Conservation (phyloP, 352 stramenopile species). For the Phytophthora fragariaefolia region DNA sequence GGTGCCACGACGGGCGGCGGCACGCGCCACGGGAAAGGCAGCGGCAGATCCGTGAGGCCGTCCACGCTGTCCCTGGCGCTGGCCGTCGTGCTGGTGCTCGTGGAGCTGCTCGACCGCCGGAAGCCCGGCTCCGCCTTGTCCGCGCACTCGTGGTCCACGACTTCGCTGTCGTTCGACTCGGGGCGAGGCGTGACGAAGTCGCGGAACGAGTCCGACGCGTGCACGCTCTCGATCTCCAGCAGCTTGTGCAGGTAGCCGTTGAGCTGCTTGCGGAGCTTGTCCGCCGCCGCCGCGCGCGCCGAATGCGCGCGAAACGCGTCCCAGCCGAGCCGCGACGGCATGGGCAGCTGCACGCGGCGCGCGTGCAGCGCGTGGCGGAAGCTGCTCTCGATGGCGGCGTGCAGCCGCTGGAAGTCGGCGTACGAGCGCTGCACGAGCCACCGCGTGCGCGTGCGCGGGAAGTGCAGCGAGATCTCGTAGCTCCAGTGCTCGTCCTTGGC, state of each 20-base stretch:
- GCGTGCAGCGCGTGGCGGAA: slow-evolving; percentile 39
- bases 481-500: slow-evolving; percentile 29
- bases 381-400: slow-evolving; percentile 36
- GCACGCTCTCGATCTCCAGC: slow-evolving; percentile 60
- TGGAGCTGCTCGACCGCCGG: slow-evolving; percentile 22
- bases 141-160: slow-evolving; percentile 7
- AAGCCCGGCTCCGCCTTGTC: slow-evolving; percentile 15
- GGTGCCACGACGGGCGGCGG: slow-evolving; percentile 25
- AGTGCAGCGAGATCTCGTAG: slow-evolving; percentile 71
- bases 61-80: slow-evolving; percentile 33
- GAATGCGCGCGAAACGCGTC: slow-evolving; percentile 36
- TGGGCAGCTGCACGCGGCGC: slow-evolving; percentile 54
- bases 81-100: slow-evolving; percentile 26
- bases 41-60: slow-evolving; percentile 6
- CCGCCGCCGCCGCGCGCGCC: slow-evolving; percentile 29
- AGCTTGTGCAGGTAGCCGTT: slow-evolving; percentile 72
- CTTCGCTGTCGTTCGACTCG: slow-evolving; percentile 43
- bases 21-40: slow-evolving; percentile 31
- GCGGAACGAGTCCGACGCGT: slow-evolving; percentile 47
- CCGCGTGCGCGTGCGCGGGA: slow-evolving; percentile 43
- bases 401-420: slow-evolving; percentile 58
- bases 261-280: slow-evolving; percentile 53
- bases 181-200: slow-evolving; percentile 55
- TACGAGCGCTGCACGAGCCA: slow-evolving; percentile 62
- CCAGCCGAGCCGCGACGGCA: slow-evolving; percentile 45